Evolutionary conservation across 2,329 filamentous ascomycete species (phyloP).

Genomic region (Exophiala spinifera): DNA sequence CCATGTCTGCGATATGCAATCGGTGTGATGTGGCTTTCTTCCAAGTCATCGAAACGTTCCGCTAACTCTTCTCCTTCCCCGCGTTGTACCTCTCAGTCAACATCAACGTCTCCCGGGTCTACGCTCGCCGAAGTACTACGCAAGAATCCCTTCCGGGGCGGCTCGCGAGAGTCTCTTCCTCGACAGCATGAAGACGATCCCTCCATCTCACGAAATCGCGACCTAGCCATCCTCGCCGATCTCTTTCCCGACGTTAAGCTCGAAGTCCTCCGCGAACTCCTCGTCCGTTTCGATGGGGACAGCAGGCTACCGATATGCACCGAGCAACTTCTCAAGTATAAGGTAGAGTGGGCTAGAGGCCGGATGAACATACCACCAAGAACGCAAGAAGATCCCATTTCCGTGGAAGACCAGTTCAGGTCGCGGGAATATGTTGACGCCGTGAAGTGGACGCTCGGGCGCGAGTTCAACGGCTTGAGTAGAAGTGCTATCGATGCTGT

Average conservation of each 20-base stretch:
- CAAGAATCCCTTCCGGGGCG: constrained; percentile 41
- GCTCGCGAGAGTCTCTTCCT: constrained; percentile 22
- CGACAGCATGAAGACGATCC: constrained; percentile 33
- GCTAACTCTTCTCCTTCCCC: constrained; percentile 10
- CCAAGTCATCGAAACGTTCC: constrained; percentile 22
- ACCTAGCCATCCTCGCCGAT: constrained; percentile 39
- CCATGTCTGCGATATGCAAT: constrained; percentile 13
- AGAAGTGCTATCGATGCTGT: constrained; percentile 47
- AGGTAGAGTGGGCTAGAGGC: constrained; percentile 47
- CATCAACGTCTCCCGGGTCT: constrained; percentile 32
- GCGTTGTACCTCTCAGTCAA: constrained; percentile 21
- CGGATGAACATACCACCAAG: constrained; percentile 41
- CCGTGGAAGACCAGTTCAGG: constrained; percentile 44
- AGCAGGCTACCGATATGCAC: constrained; percentile 47
- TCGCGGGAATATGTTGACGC: constrained; percentile 42
- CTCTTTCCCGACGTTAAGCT: constrained; percentile 47
- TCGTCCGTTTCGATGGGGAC: constrained; percentile 45
- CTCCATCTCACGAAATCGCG: constrained; percentile 41
- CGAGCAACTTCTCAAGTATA: constrained; percentile 46
- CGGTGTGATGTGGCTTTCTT: constrained; percentile 24
- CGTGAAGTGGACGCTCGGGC: constrained; percentile 38
- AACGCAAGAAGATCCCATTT: constrained; percentile 31
- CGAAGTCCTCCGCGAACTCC: constrained; percentile 48
- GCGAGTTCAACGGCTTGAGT: constrained; percentile 45
- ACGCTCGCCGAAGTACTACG: constrained; percentile 45